Base-by-base conservation (phyloP, 441 rosid species). In the Euphorbia schlechtendalii region DNA sequence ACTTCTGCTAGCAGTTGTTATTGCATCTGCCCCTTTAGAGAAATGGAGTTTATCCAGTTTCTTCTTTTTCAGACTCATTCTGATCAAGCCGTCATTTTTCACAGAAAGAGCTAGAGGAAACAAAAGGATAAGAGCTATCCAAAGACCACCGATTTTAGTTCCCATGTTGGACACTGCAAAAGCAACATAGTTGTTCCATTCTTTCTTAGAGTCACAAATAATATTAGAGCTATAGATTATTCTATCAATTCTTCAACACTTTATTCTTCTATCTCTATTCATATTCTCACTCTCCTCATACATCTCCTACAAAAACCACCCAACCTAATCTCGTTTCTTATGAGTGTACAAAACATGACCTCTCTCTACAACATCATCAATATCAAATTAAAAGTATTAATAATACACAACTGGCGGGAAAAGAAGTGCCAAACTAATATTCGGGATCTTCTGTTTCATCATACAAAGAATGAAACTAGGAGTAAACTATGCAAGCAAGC, bases 21-120 rank as follows among this genome's bases (percentile, higher is more conserved):
- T 64, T 18, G 65, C 27, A 48, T 70, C 77, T 69, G 74, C 74
- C 66, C 70, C 81, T 66, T 63, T 79, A 57, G 77, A 68, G 58
- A 64, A 65, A 73, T 76, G 75, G 67, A 59, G 75, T 34, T 38
- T 71, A 67, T 84, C 92, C 53, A 84, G 40, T 66, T 78, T 86
- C 76, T 74, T 72, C 81, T 81, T 90, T 73, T 81, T 87, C 34
- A 90, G 69, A 38, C 88, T 87, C 61, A 90, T 62, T 76, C 84
- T 81, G 46, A 81, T 51, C 69, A 83, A 73, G 40, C 80, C 86
- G 46, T 71, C 86, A 59, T 68, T 57, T 27, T 20, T 11, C 2
- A 65, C 62, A 28, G 83, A 81, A 59, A 81, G 56, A 21, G 71
- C 83, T 38, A 69, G 25, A 15, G 87, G 74, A 12, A 72, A 69